phyloP scores from a whole-genome alignment of 116 monocot genomes.

The Cymodocea nodosa region DNA sequence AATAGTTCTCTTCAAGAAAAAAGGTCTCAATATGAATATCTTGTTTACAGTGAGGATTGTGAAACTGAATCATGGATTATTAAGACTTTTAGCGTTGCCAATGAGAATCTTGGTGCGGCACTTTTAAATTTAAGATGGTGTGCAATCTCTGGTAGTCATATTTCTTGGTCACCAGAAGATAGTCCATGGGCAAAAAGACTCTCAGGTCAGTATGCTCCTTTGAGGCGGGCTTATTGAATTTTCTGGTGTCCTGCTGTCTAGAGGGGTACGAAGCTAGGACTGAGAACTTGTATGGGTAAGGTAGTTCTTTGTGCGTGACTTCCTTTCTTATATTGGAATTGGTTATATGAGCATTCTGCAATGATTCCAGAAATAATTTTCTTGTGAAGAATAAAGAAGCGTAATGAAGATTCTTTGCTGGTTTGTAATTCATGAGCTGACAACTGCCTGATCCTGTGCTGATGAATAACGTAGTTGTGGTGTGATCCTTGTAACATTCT shows the following conservation, averaged over 20 bases:
- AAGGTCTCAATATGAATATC: constrained; percentile 40
- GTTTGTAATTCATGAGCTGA: too few species aligned
- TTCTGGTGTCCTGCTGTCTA: background rate
- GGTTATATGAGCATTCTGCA: too few species aligned
- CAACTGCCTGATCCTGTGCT: too few species aligned
- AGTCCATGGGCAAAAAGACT: constrained; percentile 76
- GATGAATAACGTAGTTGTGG: too few species aligned
- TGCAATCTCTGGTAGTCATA: constrained; percentile 29
- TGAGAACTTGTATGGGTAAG: too few species aligned
- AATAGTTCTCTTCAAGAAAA: constrained; percentile 23
- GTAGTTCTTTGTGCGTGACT: too few species aligned
- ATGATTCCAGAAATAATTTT: too few species aligned
- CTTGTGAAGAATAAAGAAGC: too few species aligned
- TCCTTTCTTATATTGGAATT: too few species aligned
- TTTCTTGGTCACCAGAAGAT: constrained; percentile 68
- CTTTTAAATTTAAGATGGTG: constrained; percentile 66
- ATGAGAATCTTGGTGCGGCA: constrained; percentile 63
- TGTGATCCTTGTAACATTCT: too few species aligned
- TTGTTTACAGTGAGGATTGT: constrained; percentile 56
- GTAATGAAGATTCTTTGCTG: too few species aligned
- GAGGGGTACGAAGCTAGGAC: too few species aligned
- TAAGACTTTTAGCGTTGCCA: constrained; percentile 30
- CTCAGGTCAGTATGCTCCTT: constrained; percentile 11
- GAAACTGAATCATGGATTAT: constrained; percentile 49
- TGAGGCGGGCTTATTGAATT: background rate